Conservation (phyloP, 495 filamentous ascomycete species). For the Physcia stellaris region DNA sequence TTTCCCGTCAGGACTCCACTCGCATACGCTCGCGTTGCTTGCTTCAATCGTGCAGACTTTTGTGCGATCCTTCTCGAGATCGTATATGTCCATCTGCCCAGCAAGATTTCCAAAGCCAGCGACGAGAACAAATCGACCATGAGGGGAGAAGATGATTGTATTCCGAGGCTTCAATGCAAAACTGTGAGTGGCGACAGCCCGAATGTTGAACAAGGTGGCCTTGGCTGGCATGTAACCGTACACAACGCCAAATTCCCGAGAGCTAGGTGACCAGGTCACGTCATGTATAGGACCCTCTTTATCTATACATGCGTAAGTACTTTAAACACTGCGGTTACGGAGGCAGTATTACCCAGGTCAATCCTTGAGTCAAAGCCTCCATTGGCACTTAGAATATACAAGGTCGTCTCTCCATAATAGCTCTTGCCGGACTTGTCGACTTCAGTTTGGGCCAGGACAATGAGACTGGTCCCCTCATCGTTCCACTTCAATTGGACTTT, state of each 20-base stretch:
- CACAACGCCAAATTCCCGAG: slow-evolving; percentile 89
- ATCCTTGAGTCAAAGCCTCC: slow-evolving; percentile 87
- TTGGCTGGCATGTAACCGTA: slow-evolving; percentile 98
- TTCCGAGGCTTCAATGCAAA: slow-evolving; percentile 83
- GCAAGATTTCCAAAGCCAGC: slow-evolving; percentile 96
- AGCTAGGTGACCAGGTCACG: slow-evolving; percentile 94
- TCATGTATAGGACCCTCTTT: slow-evolving; percentile 98
- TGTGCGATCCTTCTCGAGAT: slow-evolving; percentile 76
- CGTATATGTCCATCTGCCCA: slow-evolving; percentile 95
- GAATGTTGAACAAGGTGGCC: slow-evolving; percentile 87
- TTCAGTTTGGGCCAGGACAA: slow-evolving; percentile 95
- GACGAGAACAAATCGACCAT: slow-evolving; percentile 81
- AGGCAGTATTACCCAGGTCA: slow-evolving; percentile 57
- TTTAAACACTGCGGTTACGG: background rate
- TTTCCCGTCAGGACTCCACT: slow-evolving; percentile 91
- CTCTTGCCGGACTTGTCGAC: slow-evolving; percentile 96
- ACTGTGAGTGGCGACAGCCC: slow-evolving; percentile 62
- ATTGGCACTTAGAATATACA: slow-evolving; percentile 87
- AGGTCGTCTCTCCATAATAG: slow-evolving; percentile 96
- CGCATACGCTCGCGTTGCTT: slow-evolving; percentile 85
- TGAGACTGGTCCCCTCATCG: slow-evolving; percentile 69
- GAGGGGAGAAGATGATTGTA: slow-evolving; percentile 88
- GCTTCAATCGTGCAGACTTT: slow-evolving; percentile 93
- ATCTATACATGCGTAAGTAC: slow-evolving; percentile 41
- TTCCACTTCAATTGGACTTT: slow-evolving; percentile 99